phyloP scores from a whole-genome alignment of 2,329 filamentous ascomycete species.

The Colletotrichum sp. region DNA sequence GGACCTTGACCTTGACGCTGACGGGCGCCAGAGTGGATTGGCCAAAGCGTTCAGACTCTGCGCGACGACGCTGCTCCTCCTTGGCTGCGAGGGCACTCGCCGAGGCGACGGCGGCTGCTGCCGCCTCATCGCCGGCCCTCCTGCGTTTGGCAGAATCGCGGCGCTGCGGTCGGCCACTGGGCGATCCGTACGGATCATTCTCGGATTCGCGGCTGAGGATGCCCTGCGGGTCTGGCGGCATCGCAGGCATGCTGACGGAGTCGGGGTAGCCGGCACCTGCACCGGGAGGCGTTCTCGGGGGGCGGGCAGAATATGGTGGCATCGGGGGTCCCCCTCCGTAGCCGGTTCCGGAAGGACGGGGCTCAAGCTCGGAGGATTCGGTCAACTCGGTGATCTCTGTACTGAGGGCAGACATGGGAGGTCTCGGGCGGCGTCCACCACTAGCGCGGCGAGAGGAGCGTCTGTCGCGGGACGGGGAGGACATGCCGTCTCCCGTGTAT shows the following conservation, averaged over 20 bases:
- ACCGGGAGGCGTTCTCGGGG: conserved; percentile 43
- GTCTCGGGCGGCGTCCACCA: conserved; percentile 26
- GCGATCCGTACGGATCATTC: conserved; percentile 47
- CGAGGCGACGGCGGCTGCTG: conserved; percentile 50
- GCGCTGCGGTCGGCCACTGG: conserved; percentile 42
- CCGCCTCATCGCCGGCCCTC: conserved; percentile 48
- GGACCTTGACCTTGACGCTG: conserved; percentile 63
- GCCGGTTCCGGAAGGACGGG: conserved; percentile 36
- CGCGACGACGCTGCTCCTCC: conserved; percentile 42
- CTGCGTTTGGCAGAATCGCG: conserved; percentile 51
- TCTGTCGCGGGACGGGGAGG: conserved; percentile 41
- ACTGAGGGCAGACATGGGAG: conserved; percentile 21
- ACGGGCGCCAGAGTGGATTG: conserved; percentile 51
- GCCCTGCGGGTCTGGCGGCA: conserved; percentile 52
- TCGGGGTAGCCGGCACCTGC: conserved; percentile 25
- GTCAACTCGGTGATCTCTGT: conserved; percentile 24
- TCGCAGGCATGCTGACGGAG: conserved; percentile 47
- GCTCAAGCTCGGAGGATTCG: conserved; percentile 43
- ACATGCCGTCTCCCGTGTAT: conserved; percentile 72
- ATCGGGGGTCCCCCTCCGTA: conserved; percentile 36
- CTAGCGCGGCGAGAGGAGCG: conserved; percentile 29
- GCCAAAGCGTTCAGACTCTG: conserved; percentile 41
- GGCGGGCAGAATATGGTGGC: conserved; percentile 35
- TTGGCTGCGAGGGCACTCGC: conserved; percentile 52
- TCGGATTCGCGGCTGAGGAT: conserved; percentile 43